These are phyloP conservation scores for Plantago elongata DNA, from an alignment of 257 asterid genomes.

Conservation along the genomic window DNA sequence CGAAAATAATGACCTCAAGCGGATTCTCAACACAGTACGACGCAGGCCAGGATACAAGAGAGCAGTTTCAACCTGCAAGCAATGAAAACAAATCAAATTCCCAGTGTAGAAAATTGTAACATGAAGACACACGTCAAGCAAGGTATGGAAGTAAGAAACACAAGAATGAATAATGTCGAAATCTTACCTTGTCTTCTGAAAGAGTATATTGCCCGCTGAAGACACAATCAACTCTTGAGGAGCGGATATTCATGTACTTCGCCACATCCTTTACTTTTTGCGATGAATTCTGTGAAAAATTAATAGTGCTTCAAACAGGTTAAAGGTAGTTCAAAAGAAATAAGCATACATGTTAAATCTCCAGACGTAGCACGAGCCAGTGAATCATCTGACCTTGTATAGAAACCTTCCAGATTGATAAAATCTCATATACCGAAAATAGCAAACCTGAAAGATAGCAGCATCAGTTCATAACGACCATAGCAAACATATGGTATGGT, in stretches of 20 bases:
- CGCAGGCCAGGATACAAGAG: slow-evolving; percentile 89
- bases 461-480: not conserved
- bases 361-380: slow-evolving; percentile 3
- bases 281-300: slow-evolving; percentile 59
- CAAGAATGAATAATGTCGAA: not conserved
- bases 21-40: slow-evolving; percentile 83
- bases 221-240: slow-evolving; percentile 56
- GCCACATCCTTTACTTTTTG: slow-evolving; percentile 80
- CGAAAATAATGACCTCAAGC: slow-evolving; percentile 51
- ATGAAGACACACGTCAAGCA: slow-evolving; percentile 4
- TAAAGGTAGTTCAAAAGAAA: slow-evolving; percentile 11
- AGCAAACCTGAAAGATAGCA: slow-evolving; percentile 73
- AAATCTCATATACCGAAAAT: slow-evolving; percentile 86
- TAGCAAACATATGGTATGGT: not conserved
- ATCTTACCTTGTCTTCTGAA: slow-evolving; percentile 75
- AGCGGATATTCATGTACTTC: slow-evolving; percentile 71
- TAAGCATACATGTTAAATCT: not conserved
- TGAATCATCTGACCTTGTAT: slow-evolving; percentile 54
- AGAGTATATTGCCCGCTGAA: slow-evolving; percentile 75
- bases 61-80: slow-evolving; percentile 87
- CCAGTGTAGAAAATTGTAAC: not conserved
- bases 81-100: not conserved
- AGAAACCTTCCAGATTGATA: slow-evolving; percentile 94
- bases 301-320: slow-evolving; percentile 14
- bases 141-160: slow-evolving; percentile 1